Evolutionary conservation across 345 rosid species (phyloP).

Genomic region (Zanthoxylum bungeanum): DNA sequence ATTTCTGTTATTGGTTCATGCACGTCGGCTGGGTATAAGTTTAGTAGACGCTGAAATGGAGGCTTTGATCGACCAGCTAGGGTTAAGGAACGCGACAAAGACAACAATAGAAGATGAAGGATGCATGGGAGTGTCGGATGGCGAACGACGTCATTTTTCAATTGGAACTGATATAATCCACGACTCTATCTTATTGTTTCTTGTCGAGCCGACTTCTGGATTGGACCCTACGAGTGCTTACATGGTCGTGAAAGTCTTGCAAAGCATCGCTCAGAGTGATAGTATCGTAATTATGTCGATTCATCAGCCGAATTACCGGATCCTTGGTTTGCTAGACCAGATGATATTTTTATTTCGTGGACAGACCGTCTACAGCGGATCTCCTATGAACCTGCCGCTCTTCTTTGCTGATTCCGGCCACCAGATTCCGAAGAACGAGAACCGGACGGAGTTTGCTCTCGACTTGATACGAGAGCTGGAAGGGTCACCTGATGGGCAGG

Average conservation of each 20-base stretch:
- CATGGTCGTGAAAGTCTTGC: slow-evolving; percentile 94
- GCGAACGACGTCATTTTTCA: slow-evolving; percentile 86
- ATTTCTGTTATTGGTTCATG: too few species aligned
- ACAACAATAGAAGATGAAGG: slow-evolving; percentile 95
- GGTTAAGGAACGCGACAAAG: slow-evolving; percentile 76
- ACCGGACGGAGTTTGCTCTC: slow-evolving; percentile 79
- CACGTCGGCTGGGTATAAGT: too few species aligned
- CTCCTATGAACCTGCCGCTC: slow-evolving; percentile 53
- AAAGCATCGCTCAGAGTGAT: slow-evolving; percentile 88
- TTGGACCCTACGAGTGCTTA: slow-evolving; percentile 91
- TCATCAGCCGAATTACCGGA: slow-evolving; percentile 89
- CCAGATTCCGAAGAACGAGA: slow-evolving; percentile 85
- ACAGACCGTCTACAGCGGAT: slow-evolving; percentile 87
- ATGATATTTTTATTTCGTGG: slow-evolving; percentile 82
- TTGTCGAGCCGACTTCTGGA: slow-evolving; percentile 95
- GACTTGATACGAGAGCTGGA: slow-evolving; percentile 89
- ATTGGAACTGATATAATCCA: slow-evolving; percentile 91
- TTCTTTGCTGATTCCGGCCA: slow-evolving; percentile 84
- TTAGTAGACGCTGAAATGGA: too few species aligned
- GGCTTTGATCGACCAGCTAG: slow-evolving; percentile 85
- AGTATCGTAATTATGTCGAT: slow-evolving; percentile 92
- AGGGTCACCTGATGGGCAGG: slow-evolving; percentile 88
- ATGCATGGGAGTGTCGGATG: slow-evolving; percentile 89
- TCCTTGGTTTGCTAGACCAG: slow-evolving; percentile 73
- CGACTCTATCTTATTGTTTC: slow-evolving; percentile 79